A percentile compares a stretch with the other conserved stretches of the same genome.
These are phyloP conservation scores for Pythium guiyangense DNA, from an alignment of 352 stramenopile genomes.

Conservation along the genomic window DNA sequence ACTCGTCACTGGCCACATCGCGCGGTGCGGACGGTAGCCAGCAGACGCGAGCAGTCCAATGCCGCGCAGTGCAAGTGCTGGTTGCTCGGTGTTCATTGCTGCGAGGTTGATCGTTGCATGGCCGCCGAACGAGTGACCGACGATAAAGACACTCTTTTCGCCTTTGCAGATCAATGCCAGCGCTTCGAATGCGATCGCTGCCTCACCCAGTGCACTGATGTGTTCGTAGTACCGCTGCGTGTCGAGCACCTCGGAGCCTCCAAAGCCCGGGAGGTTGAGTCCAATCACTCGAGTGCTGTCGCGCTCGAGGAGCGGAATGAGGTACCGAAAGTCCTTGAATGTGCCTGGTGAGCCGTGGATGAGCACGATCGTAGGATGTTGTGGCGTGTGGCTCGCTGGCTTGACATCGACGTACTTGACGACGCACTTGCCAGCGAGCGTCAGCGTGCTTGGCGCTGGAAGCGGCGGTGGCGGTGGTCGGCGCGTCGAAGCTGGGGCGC, in stretches of 20 bases:
- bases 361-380: slow-evolving; percentile 41
- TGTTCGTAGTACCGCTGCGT: slow-evolving; percentile 35
- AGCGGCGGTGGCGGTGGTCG: background rate
- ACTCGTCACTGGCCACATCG: too few species aligned
- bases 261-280: slow-evolving; percentile 62
- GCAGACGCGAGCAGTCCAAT: too few species aligned
- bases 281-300: slow-evolving; percentile 38
- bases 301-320: slow-evolving; percentile 44
- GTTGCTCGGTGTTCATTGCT: too few species aligned
- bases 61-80: too few species aligned
- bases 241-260: slow-evolving; percentile 32
- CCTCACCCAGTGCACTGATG: slow-evolving; percentile 17
- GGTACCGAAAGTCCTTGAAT: slow-evolving; percentile 56
- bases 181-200: too few species aligned
- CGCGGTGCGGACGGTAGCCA: too few species aligned
- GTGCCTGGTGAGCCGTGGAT: slow-evolving; percentile 62
- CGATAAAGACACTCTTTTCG: too few species aligned
- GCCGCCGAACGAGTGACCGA: too few species aligned
- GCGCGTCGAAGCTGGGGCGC: too few species aligned
- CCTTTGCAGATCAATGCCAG: too few species aligned
- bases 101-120: too few species aligned
- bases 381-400: background rate
- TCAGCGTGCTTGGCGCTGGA: slow-evolving; percentile 11
- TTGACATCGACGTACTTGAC: slow-evolving; percentile 38
- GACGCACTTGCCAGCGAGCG: slow-evolving; percentile 35